phyloP scores from a whole-genome alignment of 345 rosid genomes.

The Litchi chinensis region DNA sequence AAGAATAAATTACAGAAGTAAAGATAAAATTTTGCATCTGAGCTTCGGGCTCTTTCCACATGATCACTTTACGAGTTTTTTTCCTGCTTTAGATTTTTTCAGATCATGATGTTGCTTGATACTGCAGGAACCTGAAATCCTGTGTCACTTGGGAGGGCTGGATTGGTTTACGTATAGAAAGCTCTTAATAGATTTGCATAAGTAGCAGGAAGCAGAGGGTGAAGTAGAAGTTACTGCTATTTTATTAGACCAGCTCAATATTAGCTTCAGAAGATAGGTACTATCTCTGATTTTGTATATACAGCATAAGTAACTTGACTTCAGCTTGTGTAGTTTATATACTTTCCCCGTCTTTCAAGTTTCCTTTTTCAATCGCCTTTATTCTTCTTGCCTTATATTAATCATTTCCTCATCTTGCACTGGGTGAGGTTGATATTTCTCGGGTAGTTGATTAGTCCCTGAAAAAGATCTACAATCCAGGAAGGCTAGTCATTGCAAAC shows the following conservation, averaged over 20 bases:
- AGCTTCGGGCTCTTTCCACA: not conserved
- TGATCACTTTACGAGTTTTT: not conserved
- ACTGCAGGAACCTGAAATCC: conserved; percentile 24
- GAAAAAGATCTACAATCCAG: conserved; percentile 12
- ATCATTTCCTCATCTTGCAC: conserved; percentile 22
- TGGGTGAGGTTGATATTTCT: conserved; percentile 24
- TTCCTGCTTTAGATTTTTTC: not conserved
- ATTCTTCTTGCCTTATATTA: conserved; percentile 34
- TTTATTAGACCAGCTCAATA: conserved; percentile 13
- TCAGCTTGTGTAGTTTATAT: conserved; percentile 31
- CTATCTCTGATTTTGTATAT: conserved; percentile 21
- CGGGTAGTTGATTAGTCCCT: conserved; percentile 21
- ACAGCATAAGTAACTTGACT: conserved; percentile 18
- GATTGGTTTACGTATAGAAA: conserved; percentile 15
- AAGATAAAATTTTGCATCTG: not conserved
- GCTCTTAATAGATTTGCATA: conserved; percentile 5
- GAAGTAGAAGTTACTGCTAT: conserved; percentile 27
- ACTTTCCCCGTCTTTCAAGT: conserved; percentile 45
- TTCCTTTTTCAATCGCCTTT: conserved; percentile 37
- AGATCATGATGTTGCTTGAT: conserved; percentile 18
- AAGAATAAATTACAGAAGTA: not conserved
- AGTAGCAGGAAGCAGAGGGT: conserved; percentile 26
- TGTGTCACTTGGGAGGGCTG: conserved; percentile 9
- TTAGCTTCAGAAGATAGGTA: conserved; percentile 38
- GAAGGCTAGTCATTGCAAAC: conserved; percentile 23